Evolutionary conservation across 306 rosid genomes (phyloP).

Genomic region (Cicer arietinum): DNA sequence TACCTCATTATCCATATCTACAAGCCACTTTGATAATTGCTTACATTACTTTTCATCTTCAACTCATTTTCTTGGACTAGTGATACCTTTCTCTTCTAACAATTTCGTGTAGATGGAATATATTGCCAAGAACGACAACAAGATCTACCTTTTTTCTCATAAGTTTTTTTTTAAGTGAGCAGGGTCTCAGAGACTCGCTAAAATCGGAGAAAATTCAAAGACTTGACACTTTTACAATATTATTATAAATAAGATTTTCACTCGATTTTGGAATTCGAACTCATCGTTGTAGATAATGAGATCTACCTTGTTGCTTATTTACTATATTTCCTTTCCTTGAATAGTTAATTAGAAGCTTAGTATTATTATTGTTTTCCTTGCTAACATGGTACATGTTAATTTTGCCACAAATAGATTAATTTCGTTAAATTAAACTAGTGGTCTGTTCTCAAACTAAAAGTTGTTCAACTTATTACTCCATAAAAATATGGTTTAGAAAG

Average conservation of each 20-base stretch:
- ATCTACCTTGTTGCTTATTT: slow-evolving; percentile 34
- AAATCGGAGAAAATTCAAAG: too few relatives aligned
- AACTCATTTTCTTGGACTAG: slow-evolving; percentile 28
- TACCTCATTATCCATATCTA: slow-evolving; percentile 54
- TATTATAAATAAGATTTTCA: too few relatives aligned
- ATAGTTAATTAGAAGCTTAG: slow-evolving; percentile 10
- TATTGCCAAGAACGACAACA: slow-evolving; percentile 30
- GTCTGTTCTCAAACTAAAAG: slow-evolving; percentile 45
- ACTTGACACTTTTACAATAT: too few relatives aligned
- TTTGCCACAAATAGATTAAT: slow-evolving; percentile 33
- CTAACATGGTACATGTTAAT: slow-evolving; percentile 14
- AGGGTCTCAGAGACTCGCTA: too few relatives aligned
- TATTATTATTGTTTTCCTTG: not conserved
- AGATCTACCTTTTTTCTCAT: not conserved
- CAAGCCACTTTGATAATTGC: slow-evolving; percentile 36
- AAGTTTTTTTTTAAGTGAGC: too few relatives aligned
- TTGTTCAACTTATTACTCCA: slow-evolving; percentile 45
- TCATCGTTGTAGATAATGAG: not conserved
- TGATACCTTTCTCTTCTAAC: not conserved
- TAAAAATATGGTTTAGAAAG: slow-evolving; percentile 23
- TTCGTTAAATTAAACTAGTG: slow-evolving; percentile 35
- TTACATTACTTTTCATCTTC: slow-evolving; percentile 9
- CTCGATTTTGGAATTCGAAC: too few relatives aligned
- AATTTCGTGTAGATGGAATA: slow-evolving; percentile 48
- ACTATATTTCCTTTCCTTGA: slow-evolving; percentile 46